Base-by-base conservation (phyloP, 805 yeast genomes). In the Suhomyces faveliae region DNA sequence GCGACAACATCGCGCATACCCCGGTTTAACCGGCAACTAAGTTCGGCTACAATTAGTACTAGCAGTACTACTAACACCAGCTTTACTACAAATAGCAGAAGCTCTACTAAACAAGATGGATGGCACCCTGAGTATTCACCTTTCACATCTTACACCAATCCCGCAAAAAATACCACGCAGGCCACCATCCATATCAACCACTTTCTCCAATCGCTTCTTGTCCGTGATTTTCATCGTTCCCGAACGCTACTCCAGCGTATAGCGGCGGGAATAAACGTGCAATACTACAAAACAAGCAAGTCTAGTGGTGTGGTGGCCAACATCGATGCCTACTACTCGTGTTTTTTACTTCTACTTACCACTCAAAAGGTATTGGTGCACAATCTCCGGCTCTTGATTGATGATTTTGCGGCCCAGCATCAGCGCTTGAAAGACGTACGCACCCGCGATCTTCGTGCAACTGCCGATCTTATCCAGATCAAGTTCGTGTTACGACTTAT, bases 151-250 rank as follows among this genome's bases (percentile, higher is more conserved):
- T 10, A 5, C 13, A 3, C 23, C n/a, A 37, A 1, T 9, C 9
- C 25, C 8, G 6, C 12, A 1, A 27, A 5, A 7, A 51, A 53
- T 33, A 23, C 23, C 20, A 7, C 48, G 20, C 47, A 50, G 11
- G 43, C 50, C 20, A 48, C 35, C 25, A 33, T 50, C 2, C 38
- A 51, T n/a, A 47, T 57, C 19, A 57, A 56, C 43, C 43, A 45
- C 22, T 54, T 57, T 12, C 42, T 57, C 35, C 53, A 49, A 27
- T 48, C 61, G 2, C 41, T 57, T 3, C 21, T 56, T 35, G 23
- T 33, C 11, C 45, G 51, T 23, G 60, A 57, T 39, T 49, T 50
- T 35, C 37, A 46, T 20, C 50, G 53, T 12, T 43, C 59, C 3
- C 33, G 51, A 4, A 20, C 33, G 19, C n/a, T 56, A 4, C 42